Evolutionary conservation across 129 eudicot genomes (phyloP), one percentile per base, ranked within the genome.

Genomic region (Flaveria ramosissima): DNA sequence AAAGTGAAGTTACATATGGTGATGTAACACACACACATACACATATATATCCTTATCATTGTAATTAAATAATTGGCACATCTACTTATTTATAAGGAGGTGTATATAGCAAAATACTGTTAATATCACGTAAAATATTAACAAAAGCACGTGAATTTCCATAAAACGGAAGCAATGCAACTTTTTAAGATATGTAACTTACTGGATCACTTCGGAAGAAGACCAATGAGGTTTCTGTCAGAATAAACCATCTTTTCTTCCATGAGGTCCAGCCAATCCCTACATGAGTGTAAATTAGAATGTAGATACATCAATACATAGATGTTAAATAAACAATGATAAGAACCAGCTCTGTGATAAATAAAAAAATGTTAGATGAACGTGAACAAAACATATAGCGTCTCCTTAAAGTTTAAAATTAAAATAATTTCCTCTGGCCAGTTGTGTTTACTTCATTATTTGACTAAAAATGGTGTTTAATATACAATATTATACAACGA

Each of bases 221-320:
- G 78, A 94, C 96, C 78, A 94, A 77, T 39, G 98, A 94, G 78
- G 96, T 94, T 15, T 85, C 93, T 24, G 97, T 94, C 48, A 94
- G 81, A 64, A 91, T 80, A 76, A 94, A 94, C 98, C 98, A 94
- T 70, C 97, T 85, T 72, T 94, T 94, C 89, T 94, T 94, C 98
- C 98, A 94, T 17, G 98, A 89, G 71, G 98, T 91, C 98, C 98
- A 93, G 62, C 98, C 98, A 57, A 93, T 93, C 76, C 98, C 98
- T 93, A 77, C 81, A 86, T 39, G 63, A 74, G 53, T 71, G 15
- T 26, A 48, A 41, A 50, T 64, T 66, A 79, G 42, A 53, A 46
- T 70, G 4, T 56, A 57, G 26, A 68, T 73, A 9, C 42, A 16
- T 47, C 64, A 46, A 1, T 46, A 27, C 24, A 24, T 67, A 32